phyloP scores from a whole-genome alignment of 257 asterid genomes.

The Solanum boliviense region DNA sequence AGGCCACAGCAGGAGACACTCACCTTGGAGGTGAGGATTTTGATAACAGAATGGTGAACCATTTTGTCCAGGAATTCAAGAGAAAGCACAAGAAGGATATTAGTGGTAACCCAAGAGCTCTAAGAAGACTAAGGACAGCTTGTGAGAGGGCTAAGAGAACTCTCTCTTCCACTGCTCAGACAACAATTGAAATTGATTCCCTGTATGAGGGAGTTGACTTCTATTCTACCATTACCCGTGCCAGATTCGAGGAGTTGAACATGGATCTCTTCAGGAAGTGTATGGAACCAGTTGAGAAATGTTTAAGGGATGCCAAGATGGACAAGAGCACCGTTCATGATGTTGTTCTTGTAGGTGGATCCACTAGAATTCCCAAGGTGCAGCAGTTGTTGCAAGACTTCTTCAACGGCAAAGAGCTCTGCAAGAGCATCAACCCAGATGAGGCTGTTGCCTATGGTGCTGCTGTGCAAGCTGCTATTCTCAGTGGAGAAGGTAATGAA shows the following conservation, averaged over 20 bases:
- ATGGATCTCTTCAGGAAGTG: constrained; percentile 79
- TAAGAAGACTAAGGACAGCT: constrained; percentile 60
- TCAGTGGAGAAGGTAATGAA: constrained; percentile 31
- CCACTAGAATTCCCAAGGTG: constrained; percentile 34
- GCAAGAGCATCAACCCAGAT: constrained; percentile 38
- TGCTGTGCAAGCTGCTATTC: constrained; percentile 35
- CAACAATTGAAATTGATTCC: constrained; percentile 72
- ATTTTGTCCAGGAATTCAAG: constrained; percentile 75
- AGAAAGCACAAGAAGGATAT: constrained; percentile 81
- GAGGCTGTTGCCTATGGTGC: constrained; percentile 41
- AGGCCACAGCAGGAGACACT: constrained; percentile 35
- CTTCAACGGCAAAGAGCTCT: constrained; percentile 31
- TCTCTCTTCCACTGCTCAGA: constrained; percentile 80
- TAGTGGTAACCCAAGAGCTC: constrained; percentile 56
- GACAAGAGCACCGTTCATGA: constrained; percentile 68
- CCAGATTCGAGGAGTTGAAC: constrained; percentile 69
- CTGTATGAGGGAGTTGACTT: constrained; percentile 71
- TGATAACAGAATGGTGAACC: constrained; percentile 75
- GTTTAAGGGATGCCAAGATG: constrained; percentile 86
- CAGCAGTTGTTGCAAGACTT: constrained; percentile 28
- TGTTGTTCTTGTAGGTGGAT: constrained; percentile 45
- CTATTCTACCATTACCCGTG: constrained; percentile 71
- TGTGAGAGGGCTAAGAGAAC: constrained; percentile 88
- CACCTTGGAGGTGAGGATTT: constrained; percentile 40
- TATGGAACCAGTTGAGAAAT: constrained; percentile 88